Evolutionary conservation across 257 asterid species (phyloP).

Genomic region (Plantago ovata): DNA sequence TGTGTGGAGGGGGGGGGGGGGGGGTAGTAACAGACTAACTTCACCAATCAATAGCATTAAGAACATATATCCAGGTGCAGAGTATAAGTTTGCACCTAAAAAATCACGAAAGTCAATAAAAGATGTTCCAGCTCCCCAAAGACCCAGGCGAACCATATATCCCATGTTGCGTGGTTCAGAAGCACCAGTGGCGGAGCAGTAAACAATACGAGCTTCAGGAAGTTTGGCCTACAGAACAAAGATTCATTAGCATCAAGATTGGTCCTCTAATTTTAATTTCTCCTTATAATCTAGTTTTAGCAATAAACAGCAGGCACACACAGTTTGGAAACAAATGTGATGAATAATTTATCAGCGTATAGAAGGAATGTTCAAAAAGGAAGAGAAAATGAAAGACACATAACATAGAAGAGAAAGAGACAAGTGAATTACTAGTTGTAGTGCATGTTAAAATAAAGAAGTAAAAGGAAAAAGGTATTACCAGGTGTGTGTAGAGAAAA

Average conservation of each 20-base stretch:
- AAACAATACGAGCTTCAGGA: constrained; percentile 93
- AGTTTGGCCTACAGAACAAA: constrained; percentile 72
- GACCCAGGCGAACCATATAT: constrained; percentile 99
- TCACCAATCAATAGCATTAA: constrained; percentile 13
- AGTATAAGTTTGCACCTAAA: constrained; percentile 54
- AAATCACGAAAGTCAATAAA: constrained; percentile 72
- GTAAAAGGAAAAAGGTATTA: too few relatives aligned
- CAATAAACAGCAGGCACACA: too few relatives aligned
- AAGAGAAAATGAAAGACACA: too few relatives aligned
- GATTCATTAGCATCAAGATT: constrained; percentile 25
- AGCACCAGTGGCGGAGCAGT: constrained; percentile 99
- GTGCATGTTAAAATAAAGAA: too few relatives aligned
- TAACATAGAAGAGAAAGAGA: too few relatives aligned
- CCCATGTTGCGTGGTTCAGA: constrained; percentile 99
- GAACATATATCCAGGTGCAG: constrained; percentile 2
- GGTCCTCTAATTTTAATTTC: constrained; percentile 3
- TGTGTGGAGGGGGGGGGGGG: too few relatives aligned
- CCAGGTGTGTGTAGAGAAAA: too few relatives aligned
- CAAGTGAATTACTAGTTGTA: too few relatives aligned
- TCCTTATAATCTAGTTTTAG: too few relatives aligned
- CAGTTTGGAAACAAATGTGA: too few relatives aligned
- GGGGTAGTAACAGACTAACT: background rate
- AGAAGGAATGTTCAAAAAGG: too few relatives aligned
- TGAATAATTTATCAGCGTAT: too few relatives aligned
- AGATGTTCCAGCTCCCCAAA: constrained; percentile 99